A percentile compares a stretch with the other conserved stretches of the same genome.
phyloP scores from a whole-genome alignment of 768 basidiomycete genomes.

The Lanmaoa rubissima region DNA sequence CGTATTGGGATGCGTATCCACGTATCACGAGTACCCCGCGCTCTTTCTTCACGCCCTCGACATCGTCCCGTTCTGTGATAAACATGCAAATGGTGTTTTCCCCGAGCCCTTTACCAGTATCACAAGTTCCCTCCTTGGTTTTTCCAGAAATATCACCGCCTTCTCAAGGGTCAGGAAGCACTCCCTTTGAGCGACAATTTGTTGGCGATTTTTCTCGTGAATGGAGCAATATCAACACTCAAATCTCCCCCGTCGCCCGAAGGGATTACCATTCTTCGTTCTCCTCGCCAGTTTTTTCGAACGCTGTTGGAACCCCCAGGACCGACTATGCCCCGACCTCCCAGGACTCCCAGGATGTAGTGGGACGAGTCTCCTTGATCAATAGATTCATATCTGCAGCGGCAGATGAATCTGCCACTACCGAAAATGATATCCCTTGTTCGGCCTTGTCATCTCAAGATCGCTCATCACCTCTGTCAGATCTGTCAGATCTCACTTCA shows the following conservation, averaged over 20 bases:
- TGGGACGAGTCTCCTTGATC: slow-evolving; percentile 25
- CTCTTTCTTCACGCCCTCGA: slow-evolving; percentile 6
- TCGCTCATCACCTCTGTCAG: slow-evolving; percentile 26
- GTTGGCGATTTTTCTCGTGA: slow-evolving; percentile 15
- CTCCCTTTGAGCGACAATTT: slow-evolving; percentile 33
- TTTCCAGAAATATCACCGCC: slow-evolving; percentile 30
- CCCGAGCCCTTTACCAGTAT: slow-evolving; percentile 27
- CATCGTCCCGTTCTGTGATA: slow-evolving; percentile 9
- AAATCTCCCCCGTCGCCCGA: slow-evolving; percentile 26
- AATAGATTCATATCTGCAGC: slow-evolving; percentile 30
- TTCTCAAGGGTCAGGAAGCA: slow-evolving; percentile 22
- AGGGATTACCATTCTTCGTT: not conserved
- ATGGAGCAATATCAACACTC: slow-evolving; percentile 17
- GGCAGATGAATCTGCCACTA: slow-evolving; percentile 9
- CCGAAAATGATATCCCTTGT: not conserved
- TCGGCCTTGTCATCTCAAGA: slow-evolving; percentile 5
- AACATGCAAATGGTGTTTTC: slow-evolving; percentile 22
- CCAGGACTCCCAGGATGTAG: slow-evolving; percentile 8
- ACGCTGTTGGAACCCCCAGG: not conserved
- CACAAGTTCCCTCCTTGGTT: slow-evolving; percentile 15
- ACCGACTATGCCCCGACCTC: not conserved
- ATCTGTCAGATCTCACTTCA: slow-evolving; percentile 30
- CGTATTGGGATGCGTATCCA: not conserved
- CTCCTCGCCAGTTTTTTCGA: slow-evolving; percentile 6
- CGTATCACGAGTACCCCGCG: slow-evolving; percentile 7